Percentiles rank a stretch among this genome's conserved stretches.
Conservation (phyloP, 2,329 filamentous ascomycete genomes). For the Colletotrichum liriopes region DNA sequence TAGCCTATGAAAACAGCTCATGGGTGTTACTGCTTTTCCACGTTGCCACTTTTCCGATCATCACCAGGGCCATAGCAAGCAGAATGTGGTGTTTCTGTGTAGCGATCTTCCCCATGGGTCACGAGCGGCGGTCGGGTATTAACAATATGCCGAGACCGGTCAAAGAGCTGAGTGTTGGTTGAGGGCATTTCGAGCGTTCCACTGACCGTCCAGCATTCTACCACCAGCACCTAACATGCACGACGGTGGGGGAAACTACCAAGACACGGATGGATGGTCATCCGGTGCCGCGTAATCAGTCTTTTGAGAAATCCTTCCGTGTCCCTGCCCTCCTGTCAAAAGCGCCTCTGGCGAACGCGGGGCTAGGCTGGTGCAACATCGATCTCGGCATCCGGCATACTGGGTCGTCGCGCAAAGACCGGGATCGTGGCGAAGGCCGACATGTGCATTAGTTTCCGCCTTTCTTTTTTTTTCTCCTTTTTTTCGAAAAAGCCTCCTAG, state of each 20-base stretch:
- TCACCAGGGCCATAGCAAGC: not conserved
- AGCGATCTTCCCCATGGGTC: not conserved
- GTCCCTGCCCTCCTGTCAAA: not conserved
- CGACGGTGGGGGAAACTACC: not conserved
- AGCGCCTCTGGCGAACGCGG: too few species aligned
- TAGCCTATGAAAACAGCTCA: too few species aligned
- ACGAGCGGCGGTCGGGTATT: too few species aligned
- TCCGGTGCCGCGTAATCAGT: not conserved
- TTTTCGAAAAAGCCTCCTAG: too few species aligned
- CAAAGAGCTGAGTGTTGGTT: not conserved
- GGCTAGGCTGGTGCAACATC: not conserved
- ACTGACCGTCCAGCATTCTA: not conserved
- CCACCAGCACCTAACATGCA: not conserved
- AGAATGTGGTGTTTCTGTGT: not conserved
- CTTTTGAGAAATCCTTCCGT: too few species aligned
- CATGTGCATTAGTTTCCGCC: slow-evolving; percentile 39
- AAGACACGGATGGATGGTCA: not conserved
- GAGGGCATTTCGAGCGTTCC: not conserved
- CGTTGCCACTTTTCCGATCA: not conserved
- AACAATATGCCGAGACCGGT: too few species aligned
- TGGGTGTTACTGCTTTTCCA: not conserved
- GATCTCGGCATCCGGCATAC: slow-evolving; percentile 24
- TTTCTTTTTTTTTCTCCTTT: not conserved
- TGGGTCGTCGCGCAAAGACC: slow-evolving; percentile 16
- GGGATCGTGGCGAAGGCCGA: slow-evolving; percentile 35